Conservation (phyloP, 2,329 filamentous ascomycete genomes). For the Paecilomyces formosus region DNA sequence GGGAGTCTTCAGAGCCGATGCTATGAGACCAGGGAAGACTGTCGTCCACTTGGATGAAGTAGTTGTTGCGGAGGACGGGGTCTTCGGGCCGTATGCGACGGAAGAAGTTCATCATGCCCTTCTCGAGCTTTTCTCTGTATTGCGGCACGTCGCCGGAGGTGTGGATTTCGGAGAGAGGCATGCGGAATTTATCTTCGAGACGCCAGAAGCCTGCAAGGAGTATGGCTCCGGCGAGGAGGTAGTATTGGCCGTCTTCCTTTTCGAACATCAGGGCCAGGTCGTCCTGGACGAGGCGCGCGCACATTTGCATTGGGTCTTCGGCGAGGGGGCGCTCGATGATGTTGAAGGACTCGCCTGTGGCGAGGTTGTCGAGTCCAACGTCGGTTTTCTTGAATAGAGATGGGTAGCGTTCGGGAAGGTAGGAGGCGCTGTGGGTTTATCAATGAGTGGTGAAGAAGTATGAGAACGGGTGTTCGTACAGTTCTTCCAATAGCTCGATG, state of each 20-base stretch:
- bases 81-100: constrained; percentile 60
- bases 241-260: constrained; percentile 67
- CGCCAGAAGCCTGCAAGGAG: constrained; percentile 79
- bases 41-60: constrained; percentile 83
- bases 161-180: constrained; percentile 73
- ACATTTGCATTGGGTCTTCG: constrained; percentile 73
- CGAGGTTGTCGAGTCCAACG: constrained; percentile 61
- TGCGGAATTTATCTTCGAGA: constrained; percentile 70
- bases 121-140: constrained; percentile 63
- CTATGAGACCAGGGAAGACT: constrained; percentile 66
- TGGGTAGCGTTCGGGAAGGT: constrained; percentile 70
- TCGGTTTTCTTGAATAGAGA: constrained; percentile 57
- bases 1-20: constrained; percentile 65
- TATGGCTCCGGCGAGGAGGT: constrained; percentile 68
- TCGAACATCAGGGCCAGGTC: constrained; percentile 82
- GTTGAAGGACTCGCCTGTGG: constrained; percentile 66
- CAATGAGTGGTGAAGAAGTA: neutral
- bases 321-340: constrained; percentile 54
- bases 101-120: constrained; percentile 78
- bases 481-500: constrained; percentile 67
- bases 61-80: constrained; percentile 66
- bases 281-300: constrained; percentile 67
- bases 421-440: constrained; percentile 37
- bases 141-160: constrained; percentile 68
- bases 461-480: constrained; percentile 31